Conservation (phyloP, 257 asterid genomes). For the Przewalskia tangutica region DNA sequence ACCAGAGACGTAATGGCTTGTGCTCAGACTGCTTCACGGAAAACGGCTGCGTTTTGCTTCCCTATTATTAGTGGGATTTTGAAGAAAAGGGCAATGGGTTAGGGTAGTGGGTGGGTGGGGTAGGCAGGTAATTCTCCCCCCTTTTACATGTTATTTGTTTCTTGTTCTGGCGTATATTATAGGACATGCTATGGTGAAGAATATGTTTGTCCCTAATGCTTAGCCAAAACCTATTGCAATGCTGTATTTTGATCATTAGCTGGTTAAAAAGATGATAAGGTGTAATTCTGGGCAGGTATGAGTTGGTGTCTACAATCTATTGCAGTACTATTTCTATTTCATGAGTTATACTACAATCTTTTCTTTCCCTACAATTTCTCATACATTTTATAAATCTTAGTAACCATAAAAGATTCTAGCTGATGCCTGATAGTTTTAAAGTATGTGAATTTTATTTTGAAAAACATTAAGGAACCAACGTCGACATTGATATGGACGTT, state of each 20-base stretch:
- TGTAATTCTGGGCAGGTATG: not conserved
- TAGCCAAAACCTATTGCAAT: not conserved
- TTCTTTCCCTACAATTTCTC: not conserved
- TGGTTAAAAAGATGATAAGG: not conserved
- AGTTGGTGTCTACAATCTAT: not conserved
- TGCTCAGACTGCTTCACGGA: conserved; percentile 85
- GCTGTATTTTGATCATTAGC: not conserved
- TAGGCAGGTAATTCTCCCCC: not conserved
- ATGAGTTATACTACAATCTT: not conserved
- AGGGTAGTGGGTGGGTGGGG: no score
- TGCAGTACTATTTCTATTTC: not conserved
- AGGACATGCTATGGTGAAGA: not conserved
- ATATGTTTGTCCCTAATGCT: not conserved
- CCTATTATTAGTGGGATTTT: conserved; percentile 47
- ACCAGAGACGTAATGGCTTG: conserved; percentile 82
- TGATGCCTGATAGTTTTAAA: not conserved
- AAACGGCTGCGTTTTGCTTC: conserved; percentile 80
- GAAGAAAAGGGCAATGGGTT: not conserved
- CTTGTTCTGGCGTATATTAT: not conserved
- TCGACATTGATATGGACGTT: not conserved
- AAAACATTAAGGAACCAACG: not conserved
- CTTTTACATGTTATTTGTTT: not conserved
- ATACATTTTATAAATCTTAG: not conserved
- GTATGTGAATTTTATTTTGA: not conserved
- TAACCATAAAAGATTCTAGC: not conserved